These are phyloP conservation scores for Phyllosticta citrichinensis DNA, from an alignment of 2,329 filamentous ascomycete genomes.

Conservation along the genomic window DNA sequence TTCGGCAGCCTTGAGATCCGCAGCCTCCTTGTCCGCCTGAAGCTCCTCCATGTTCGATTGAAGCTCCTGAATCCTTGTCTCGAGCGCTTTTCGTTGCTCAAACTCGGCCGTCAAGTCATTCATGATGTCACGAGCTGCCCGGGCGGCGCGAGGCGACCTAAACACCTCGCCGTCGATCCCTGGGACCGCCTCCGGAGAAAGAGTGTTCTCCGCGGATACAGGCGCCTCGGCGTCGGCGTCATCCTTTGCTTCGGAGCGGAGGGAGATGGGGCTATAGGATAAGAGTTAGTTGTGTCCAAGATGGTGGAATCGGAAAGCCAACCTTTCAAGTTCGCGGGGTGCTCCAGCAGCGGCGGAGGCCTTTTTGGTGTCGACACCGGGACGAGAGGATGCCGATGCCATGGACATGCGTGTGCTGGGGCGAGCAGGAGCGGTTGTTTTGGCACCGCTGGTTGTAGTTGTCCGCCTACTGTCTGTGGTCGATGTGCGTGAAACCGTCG, in stretches of 20 bases:
- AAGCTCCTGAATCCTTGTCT: constrained; percentile 8
- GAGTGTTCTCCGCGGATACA: background rate
- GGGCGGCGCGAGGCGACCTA: constrained; percentile 7
- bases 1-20: constrained; percentile 6
- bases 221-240: constrained; percentile 1
- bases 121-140: constrained; percentile 8
- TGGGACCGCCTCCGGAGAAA: background rate
- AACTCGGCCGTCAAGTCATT: constrained; percentile 7
- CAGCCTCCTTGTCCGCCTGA: constrained; percentile 7
- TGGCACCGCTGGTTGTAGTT: background rate
- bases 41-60: constrained; percentile 7
- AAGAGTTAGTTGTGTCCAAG: background rate
- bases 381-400: background rate
- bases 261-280: background rate
- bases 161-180: background rate
- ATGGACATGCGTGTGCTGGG: constrained; percentile 4
- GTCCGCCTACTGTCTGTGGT: background rate
- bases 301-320: background rate
- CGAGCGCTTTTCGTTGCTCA: constrained; percentile 9
- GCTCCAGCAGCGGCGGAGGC: background rate
- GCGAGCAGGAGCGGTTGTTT: background rate
- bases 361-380: constrained; percentile 1
- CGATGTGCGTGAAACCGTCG: background rate
- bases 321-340: constrained; percentile 3
- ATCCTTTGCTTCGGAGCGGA: background rate